These are phyloP conservation scores for Haematococcus lacustris DNA, from an alignment of 139 green algal species.

Conservation along the genomic window DNA sequence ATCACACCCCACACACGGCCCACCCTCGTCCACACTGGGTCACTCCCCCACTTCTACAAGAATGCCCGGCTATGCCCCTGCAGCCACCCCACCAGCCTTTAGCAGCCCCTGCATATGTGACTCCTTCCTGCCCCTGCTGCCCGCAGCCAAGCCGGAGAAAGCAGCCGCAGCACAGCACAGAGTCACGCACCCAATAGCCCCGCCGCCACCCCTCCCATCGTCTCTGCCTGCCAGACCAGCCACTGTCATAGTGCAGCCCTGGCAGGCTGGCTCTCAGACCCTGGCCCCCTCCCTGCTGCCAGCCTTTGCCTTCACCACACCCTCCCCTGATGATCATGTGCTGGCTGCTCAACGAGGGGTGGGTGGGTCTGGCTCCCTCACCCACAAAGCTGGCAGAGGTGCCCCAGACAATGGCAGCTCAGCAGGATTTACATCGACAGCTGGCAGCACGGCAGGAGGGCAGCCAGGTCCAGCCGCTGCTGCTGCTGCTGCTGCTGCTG, in stretches of 20 bases:
- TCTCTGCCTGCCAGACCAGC: background rate
- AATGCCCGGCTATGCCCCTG: background rate
- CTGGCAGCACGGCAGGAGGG: background rate
- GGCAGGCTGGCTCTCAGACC: background rate
- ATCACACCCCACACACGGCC: too few species aligned
- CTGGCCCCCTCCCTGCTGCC: slow-evolving; percentile 3
- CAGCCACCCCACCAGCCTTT: background rate
- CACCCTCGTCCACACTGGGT: background rate
- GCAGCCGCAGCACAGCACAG: slow-evolving; percentile 14
- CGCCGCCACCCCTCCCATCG: slow-evolving; percentile 1
- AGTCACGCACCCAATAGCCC: slow-evolving; percentile 14
- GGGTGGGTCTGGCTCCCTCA: background rate
- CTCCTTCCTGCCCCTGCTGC: background rate
- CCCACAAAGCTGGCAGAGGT: background rate
- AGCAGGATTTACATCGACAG: background rate
- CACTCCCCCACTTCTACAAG: background rate
- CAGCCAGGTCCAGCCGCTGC: background rate
- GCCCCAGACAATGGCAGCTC: background rate
- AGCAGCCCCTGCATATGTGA: background rate
- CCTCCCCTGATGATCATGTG: slow-evolving; percentile 62
- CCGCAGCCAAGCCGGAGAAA: slow-evolving; percentile 21
- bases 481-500: background rate
- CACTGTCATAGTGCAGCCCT: background rate
- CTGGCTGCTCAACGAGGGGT: slow-evolving; percentile 26
- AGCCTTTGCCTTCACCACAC: slow-evolving; percentile 52